phyloP scores from a whole-genome alignment of 73 alveolate genomes.

The Uronychia setigera region DNA sequence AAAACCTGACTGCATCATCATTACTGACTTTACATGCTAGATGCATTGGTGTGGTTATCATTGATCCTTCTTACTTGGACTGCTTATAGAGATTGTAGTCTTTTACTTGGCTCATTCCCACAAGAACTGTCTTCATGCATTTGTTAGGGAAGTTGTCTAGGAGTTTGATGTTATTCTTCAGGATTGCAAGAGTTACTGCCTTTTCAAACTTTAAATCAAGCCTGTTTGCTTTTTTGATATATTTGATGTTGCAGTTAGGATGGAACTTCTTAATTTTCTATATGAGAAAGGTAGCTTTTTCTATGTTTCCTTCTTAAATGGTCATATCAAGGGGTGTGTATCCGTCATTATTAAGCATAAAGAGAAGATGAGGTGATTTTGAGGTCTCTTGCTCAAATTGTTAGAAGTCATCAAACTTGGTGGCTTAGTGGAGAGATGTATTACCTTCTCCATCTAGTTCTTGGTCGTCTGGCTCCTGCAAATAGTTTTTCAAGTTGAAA shows the following conservation, averaged over 20 bases:
- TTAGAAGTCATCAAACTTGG: slow-evolving; percentile 28
- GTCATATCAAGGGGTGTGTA: slow-evolving; percentile 52
- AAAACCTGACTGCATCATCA: slow-evolving; percentile 49
- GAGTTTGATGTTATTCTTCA: slow-evolving; percentile 42
- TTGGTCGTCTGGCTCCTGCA: slow-evolving; percentile 52
- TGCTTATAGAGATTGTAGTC: slow-evolving; percentile 24
- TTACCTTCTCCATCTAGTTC: slow-evolving; percentile 67
- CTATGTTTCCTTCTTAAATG: slow-evolving; percentile 38
- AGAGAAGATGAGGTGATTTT: slow-evolving; percentile 56
- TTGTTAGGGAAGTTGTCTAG: slow-evolving; percentile 47
- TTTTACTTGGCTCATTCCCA: slow-evolving; percentile 46
- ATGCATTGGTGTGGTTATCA: slow-evolving; percentile 39
- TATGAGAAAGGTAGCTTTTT: slow-evolving; percentile 35
- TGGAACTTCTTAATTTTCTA: slow-evolving; percentile 43
- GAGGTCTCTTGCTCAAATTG: slow-evolving; percentile 30
- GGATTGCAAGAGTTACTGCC: slow-evolving; percentile 49
- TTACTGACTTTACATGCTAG: slow-evolving; percentile 53
- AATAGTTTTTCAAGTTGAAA: slow-evolving; percentile 36
- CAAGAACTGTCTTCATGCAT: slow-evolving; percentile 39
- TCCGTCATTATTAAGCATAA: slow-evolving; percentile 51
- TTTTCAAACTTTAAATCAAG: slow-evolving; percentile 62
- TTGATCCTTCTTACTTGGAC: slow-evolving; percentile 20
- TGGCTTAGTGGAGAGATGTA: slow-evolving; percentile 49
- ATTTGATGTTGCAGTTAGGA: slow-evolving; percentile 26
- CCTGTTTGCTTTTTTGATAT: slow-evolving; percentile 50